Base-by-base conservation (phyloP, 2,329 filamentous ascomycete genomes). In the Paraphaeosphaeria minitans region DNA sequence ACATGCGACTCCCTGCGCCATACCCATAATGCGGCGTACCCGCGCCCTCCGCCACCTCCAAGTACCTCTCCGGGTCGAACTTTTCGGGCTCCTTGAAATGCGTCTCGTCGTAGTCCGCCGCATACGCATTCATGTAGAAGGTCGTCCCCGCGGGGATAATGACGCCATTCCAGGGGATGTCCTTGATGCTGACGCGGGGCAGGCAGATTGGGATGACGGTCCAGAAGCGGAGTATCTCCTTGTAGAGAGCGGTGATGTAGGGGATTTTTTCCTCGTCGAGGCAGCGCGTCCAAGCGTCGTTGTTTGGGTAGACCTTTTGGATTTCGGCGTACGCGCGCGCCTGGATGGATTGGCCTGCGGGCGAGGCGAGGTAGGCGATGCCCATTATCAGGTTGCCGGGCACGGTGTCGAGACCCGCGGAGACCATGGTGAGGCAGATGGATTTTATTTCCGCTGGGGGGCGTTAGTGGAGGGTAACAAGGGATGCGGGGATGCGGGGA, bases 381-480 rank as follows among this genome's bases (percentile, higher is more conserved):
- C 88, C 88, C 89, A 92, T 92, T 68, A 92, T 88, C 10, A 94
- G 78, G 61, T 93, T 93, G 12, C 87, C 89, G 0, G 91, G 89
- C 1, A 95, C 88, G 0, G 91, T 95, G 71, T 95, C 91, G 16
- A 94, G 84, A 19, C 91, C 91, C 0, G 90, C 91, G 1, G 88
- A 90, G 0, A 94, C 89, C 85, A 94, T 93, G 24, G 90, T 92
- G 24, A 95, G 77, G 72, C 91, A 92, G 65, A 95, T 92, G 2
- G 89, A 91, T 75, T 90, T 92, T 51, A 93, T 83, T 74, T 93
- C 91, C 13, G 85, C 89, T 90, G 55, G 72, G 4, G 19, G 2
- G 69, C 46, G 68, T 62, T n/a, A 47, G 47, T 41, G n/a, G 31
- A 19, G 14, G 31, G 24, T 21, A 31, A 14, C 31, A 13, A n/a